These are phyloP conservation scores for Selaginella tamariscina DNA, from an alignment of 75 land plant species.

Conservation along the genomic window DNA sequence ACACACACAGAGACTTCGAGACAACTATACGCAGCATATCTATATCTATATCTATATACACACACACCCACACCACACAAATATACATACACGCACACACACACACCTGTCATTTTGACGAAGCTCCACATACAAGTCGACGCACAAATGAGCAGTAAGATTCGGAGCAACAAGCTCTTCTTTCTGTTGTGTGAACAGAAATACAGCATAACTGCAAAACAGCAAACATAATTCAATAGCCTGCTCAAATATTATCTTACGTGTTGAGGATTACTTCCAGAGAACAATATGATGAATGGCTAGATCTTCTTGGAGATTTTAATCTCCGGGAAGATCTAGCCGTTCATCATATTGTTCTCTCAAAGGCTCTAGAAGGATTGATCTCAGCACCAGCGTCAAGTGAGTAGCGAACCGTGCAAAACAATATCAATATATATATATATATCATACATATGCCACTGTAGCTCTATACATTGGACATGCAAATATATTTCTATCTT, in stretches of 20 bases:
- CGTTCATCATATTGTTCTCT: slow-evolving; percentile 55
- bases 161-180: slow-evolving; percentile 97
- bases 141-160: slow-evolving; percentile 76
- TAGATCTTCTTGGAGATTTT: slow-evolving; percentile 56
- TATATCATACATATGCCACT: no score
- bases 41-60: no score
- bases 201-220: slow-evolving; percentile 66
- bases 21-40: no score
- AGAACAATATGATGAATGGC: background rate
- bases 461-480: no score
- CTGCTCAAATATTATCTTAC: no score
- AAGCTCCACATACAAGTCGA: slow-evolving; percentile 92
- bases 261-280: no score
- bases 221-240: background rate
- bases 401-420: slow-evolving; percentile 80
- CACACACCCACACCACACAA: no score
- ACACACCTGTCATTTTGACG: slow-evolving; percentile 66
- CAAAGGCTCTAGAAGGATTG: slow-evolving; percentile 53
- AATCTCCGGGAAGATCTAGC: slow-evolving; percentile 65
- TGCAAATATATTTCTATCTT: no score
- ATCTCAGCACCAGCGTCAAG: slow-evolving; percentile 72
- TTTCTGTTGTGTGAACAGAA: slow-evolving; percentile 66
- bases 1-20: no score
- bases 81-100: background rate
- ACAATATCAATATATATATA: background rate